Percentiles rank a stretch among this genome's conserved stretches.
phyloP scores from a whole-genome alignment of 2,329 filamentous ascomycete genomes.

The Cordyceps militaris region DNA sequence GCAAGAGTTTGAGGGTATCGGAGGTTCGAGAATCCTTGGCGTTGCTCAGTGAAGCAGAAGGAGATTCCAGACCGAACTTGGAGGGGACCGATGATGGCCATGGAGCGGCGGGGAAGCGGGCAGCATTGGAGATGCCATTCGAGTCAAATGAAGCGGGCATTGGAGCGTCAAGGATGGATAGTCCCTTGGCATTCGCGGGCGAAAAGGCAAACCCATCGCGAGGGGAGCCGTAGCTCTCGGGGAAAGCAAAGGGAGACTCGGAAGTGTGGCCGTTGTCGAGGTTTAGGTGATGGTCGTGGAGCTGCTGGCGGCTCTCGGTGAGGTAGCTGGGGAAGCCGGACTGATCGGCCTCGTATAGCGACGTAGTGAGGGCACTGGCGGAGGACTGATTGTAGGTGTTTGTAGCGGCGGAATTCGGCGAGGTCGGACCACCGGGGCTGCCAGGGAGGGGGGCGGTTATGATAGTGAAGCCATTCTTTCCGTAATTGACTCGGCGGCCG shows the following conservation, averaged over 20 bases:
- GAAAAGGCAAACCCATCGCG: slow-evolving; percentile 76
- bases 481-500: slow-evolving; percentile 81
- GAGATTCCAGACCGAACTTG: slow-evolving; percentile 83
- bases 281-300: slow-evolving; percentile 41
- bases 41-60: slow-evolving; percentile 60
- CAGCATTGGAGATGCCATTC: slow-evolving; percentile 87
- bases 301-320: slow-evolving; percentile 35
- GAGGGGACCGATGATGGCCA: slow-evolving; percentile 90
- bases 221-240: slow-evolving; percentile 72
- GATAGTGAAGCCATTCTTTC: slow-evolving; percentile 61
- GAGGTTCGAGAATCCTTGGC: slow-evolving; percentile 55
- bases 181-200: slow-evolving; percentile 59
- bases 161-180: slow-evolving; percentile 91
- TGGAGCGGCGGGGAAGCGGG: slow-evolving; percentile 68
- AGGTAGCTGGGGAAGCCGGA: slow-evolving; percentile 32
- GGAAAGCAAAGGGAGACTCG: slow-evolving; percentile 51
- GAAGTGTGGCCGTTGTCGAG: slow-evolving; percentile 50
- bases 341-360: slow-evolving; percentile 39
- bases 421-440: slow-evolving; percentile 48
- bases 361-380: slow-evolving; percentile 58
- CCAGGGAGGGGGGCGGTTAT: slow-evolving; percentile 55
- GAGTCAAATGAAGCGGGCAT: slow-evolving; percentile 94
- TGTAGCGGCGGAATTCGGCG: slow-evolving; percentile 43
- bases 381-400: slow-evolving; percentile 44
- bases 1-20: slow-evolving; percentile 56